These are phyloP conservation scores for Bjerkandera adusta DNA, from an alignment of 1,284 basidiomycete genomes.

Conservation along the genomic window DNA sequence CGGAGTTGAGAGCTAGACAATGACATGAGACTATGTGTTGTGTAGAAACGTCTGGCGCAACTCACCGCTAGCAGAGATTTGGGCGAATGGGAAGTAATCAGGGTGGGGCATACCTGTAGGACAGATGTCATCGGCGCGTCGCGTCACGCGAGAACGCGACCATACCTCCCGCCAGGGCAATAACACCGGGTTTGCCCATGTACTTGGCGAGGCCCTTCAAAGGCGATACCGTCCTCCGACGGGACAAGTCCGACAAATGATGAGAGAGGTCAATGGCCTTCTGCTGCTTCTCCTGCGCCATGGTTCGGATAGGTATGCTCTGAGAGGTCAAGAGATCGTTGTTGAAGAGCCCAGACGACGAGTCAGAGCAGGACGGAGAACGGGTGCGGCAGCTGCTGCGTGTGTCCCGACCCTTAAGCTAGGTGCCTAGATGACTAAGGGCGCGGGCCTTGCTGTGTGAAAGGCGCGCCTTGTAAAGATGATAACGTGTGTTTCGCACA, in stretches of 20 bases:
- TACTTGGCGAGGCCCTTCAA: slow-evolving; percentile 67
- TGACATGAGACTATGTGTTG: neutral
- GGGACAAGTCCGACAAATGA: slow-evolving; percentile 56
- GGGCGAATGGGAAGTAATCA: slow-evolving; percentile 62
- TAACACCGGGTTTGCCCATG: slow-evolving; percentile 45
- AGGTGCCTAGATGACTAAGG: slow-evolving; percentile 8
- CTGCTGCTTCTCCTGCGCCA: slow-evolving; percentile 33
- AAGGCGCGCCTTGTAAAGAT: neutral
- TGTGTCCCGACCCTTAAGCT: neutral
- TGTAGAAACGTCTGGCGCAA: neutral
- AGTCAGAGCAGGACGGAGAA: neutral
- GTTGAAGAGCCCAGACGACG: neutral
- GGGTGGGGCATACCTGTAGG: slow-evolving; percentile 55
- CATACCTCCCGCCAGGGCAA: slow-evolving; percentile 59
- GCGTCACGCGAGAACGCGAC: slow-evolving; percentile 1
- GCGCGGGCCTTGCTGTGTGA: neutral
- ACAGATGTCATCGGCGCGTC: neutral
- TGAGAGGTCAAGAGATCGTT: neutral
- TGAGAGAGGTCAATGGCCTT: slow-evolving; percentile 58
- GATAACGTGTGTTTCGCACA: slow-evolving; percentile 1
- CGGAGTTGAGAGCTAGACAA: slow-evolving; percentile 31
- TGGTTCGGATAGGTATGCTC: slow-evolving; percentile 8
- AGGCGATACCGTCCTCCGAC: slow-evolving; percentile 51
- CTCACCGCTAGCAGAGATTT: slow-evolving; percentile 46
- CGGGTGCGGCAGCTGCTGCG: neutral